A percentile compares a stretch with the other conserved stretches of the same genome.
Conservation (phyloP, 495 filamentous ascomycete species). For the Penicillium ucsense region DNA sequence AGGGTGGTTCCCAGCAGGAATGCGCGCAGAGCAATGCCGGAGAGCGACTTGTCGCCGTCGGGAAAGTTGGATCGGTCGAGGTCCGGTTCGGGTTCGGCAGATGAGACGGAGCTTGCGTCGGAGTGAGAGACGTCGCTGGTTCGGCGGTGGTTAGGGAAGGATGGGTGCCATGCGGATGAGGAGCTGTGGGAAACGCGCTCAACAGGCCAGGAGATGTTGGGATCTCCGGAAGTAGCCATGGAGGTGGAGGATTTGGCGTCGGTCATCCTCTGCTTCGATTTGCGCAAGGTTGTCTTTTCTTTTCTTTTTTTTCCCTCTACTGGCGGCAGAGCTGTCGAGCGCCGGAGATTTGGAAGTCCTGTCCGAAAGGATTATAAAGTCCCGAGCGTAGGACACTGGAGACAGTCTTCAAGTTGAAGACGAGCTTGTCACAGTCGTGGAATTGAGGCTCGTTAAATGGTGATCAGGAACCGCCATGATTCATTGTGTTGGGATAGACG, state of each 20-base stretch:
- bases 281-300: no score
- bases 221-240: slow-evolving; percentile 5
- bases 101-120: neutral
- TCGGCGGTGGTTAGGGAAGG: slow-evolving; percentile 3
- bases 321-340: no score
- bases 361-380: no score
- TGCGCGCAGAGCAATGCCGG: slow-evolving; percentile 71
- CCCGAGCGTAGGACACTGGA: neutral
- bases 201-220: slow-evolving; percentile 5
- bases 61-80: slow-evolving; percentile 37
- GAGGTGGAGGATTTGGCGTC: slow-evolving; percentile 7
- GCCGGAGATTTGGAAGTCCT: no score
- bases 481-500: neutral
- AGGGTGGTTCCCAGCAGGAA: slow-evolving; percentile 47
- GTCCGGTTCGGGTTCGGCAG: slow-evolving; percentile 1
- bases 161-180: slow-evolving; percentile 15
- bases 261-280: neutral
- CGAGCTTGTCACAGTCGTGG: neutral
- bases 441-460: neutral
- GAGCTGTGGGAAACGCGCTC: slow-evolving; percentile 1
- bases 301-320: no score
- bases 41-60: slow-evolving; percentile 55
- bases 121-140: slow-evolving; percentile 4
- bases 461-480: neutral
- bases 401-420: neutral